Evolutionary conservation across 176 grass and related monocot species (phyloP), one percentile per base, ranked within the genome.

Genomic region (Neostapfia colusana): DNA sequence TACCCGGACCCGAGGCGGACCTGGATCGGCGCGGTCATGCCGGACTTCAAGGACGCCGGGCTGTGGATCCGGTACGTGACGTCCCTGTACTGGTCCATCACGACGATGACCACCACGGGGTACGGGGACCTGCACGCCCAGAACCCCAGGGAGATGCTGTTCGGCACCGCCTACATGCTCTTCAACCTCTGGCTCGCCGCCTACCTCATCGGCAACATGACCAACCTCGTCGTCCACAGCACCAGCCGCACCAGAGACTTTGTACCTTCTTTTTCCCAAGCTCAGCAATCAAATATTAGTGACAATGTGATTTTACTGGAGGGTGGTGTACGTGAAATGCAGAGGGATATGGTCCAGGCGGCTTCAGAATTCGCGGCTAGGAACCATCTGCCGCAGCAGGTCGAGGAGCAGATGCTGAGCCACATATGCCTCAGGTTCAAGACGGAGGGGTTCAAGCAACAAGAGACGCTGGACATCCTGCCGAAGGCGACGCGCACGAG

Each of bases 151-250:
- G 95, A 98, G 84, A 98, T 93, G 95, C 58, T 94, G 14, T 93
- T 98, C 77, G 91, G 84, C 46, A 88, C 90, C 80, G 68, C 8
- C 81, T 98, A 94, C 57, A 98, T 98, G 95, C 89, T 97, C 51
- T 98, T 93, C 69, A 98, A 94, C 78, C 92, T 97, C 39, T 87
- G 91, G 60, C 87, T 98, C 54, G 92, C 95, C 8, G 84, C 95
- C 36, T 98, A 98, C 83, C 78, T 98, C 84, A 98, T 93, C 66
- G 95, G 95, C 72, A 98, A 94, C 68, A 98, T 98, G 95, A 94
- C 95, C 79, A 98, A 98, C 85, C 90, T 97, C 82, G 95, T 98
- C 46, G 95, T 98, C 23, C 95, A 97, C 81, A 90, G 86, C 82
- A 93, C 95, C 75, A 79, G 95, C 82, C 95, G 91, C 76, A 97